Conservation (phyloP, 1,284 basidiomycete species). For the Microbotryum saponariae region DNA sequence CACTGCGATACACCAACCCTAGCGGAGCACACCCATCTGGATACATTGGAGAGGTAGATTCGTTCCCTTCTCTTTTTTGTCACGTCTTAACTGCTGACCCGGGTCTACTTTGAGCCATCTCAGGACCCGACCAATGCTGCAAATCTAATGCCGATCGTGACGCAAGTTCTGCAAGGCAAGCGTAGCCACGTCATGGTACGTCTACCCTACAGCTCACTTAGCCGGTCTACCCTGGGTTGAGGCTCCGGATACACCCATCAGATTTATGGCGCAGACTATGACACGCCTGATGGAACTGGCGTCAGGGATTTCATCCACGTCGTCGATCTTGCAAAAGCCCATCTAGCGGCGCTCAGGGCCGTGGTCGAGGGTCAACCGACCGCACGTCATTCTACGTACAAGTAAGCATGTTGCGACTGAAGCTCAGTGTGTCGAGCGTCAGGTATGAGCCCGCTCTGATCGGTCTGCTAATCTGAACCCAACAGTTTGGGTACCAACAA, state of each 20-base stretch:
- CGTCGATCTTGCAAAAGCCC: constrained; percentile 31
- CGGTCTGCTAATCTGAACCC: not conserved
- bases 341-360: constrained; percentile 28
- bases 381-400: constrained; percentile 8
- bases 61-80: not conserved
- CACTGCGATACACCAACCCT: constrained; percentile 34
- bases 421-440: not conserved
- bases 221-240: not conserved
- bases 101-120: not conserved
- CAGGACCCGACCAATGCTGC: constrained; percentile 27
- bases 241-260: not conserved
- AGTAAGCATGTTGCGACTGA: not conserved
- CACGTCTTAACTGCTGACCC: not conserved
- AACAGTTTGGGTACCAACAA: constrained; percentile 26
- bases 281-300: constrained; percentile 29
- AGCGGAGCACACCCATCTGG: constrained; percentile 34
- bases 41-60: constrained; percentile 30
- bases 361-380: constrained; percentile 1
- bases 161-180: constrained; percentile 31
- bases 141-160: constrained; percentile 33
- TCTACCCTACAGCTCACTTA: not conserved
- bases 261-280: constrained; percentile 32
- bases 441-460: not conserved
- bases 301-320: constrained; percentile 32
- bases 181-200: constrained; percentile 20